Percentiles rank a stretch among this genome's conserved stretches.
Conservation (phyloP, 805 yeast species). For the Blastobotrys mokoenaii region DNA sequence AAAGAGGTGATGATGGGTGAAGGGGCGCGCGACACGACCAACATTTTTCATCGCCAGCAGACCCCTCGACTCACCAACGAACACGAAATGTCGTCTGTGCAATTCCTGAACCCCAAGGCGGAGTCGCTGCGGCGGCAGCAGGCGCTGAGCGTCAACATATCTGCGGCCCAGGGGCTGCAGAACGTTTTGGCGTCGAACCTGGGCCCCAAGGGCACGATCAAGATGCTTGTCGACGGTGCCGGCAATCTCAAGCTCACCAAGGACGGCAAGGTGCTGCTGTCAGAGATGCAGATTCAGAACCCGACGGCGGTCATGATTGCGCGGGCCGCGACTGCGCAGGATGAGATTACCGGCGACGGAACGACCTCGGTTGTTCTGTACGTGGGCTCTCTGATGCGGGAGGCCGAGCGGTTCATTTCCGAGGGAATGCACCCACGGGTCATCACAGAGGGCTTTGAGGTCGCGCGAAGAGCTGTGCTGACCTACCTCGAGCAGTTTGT, state of each 20-base stretch:
- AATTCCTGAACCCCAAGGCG: slow-evolving; percentile 92
- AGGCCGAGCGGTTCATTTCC: slow-evolving; percentile 81
- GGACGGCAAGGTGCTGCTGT: slow-evolving; percentile 88
- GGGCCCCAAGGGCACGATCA: slow-evolving; percentile 95
- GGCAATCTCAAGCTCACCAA: slow-evolving; percentile 93
- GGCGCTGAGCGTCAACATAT: slow-evolving; percentile 88
- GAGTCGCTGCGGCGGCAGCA: slow-evolving; percentile 94
- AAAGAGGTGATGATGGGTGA: too few relatives aligned
- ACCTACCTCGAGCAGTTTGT: slow-evolving; percentile 63
- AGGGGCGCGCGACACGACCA: too few relatives aligned
- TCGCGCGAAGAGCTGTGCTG: slow-evolving; percentile 71
- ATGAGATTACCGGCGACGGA: slow-evolving; percentile 98
- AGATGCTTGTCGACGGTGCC: slow-evolving; percentile 94
- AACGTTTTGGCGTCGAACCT: slow-evolving; percentile 83
- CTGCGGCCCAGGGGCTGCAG: slow-evolving; percentile 96
- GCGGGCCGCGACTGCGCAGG: slow-evolving; percentile 97
- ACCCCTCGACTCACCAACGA: slow-evolving; percentile 1
- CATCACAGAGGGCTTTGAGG: slow-evolving; percentile 89
- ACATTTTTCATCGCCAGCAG: too few relatives aligned
- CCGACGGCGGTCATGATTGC: slow-evolving; percentile 87
- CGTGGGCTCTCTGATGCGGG: slow-evolving; percentile 90
- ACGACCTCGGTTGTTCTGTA: slow-evolving; percentile 91
- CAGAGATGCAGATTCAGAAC: slow-evolving; percentile 94
- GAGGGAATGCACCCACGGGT: slow-evolving; percentile 97
- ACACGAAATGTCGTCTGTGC: slow-evolving; percentile 34